Conservation (phyloP, 805 yeast species). For the Candida anglica region DNA sequence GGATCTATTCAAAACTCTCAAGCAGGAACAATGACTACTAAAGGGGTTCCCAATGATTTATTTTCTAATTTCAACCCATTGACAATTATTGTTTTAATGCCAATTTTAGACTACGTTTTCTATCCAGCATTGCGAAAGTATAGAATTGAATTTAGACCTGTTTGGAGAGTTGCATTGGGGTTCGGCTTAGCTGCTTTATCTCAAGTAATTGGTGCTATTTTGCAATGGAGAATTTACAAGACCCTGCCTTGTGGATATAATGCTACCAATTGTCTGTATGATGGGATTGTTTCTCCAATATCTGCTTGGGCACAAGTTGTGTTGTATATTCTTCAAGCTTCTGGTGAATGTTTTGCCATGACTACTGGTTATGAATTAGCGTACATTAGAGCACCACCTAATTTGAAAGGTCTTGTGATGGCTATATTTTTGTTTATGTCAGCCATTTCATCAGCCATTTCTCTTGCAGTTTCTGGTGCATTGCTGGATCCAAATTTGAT, state of each 20-base stretch:
- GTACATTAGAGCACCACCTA: constrained; percentile 47
- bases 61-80: constrained; percentile 53
- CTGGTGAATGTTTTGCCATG: constrained; percentile 50
- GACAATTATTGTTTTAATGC: constrained; percentile 49
- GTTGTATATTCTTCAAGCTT: constrained; percentile 41
- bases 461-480: constrained; percentile 38
- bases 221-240: constrained; percentile 45
- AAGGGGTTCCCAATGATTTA: constrained; percentile 55
- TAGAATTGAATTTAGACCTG: constrained; percentile 39
- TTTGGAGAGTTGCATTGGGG: constrained; percentile 43
- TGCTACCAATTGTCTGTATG: constrained; percentile 39
- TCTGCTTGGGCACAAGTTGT: constrained; percentile 25
- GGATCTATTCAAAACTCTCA: constrained; percentile 48
- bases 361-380: constrained; percentile 54
- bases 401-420: constrained; percentile 49
- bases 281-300: constrained; percentile 21
- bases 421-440: constrained; percentile 41
- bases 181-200: constrained; percentile 44
- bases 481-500: constrained; percentile 38
- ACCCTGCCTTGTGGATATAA: constrained; percentile 52
- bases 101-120: constrained; percentile 44
- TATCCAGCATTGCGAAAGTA: constrained; percentile 44
- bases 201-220: constrained; percentile 46
- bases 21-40: constrained; percentile 50
- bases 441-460: constrained; percentile 47